These are phyloP conservation scores for Backusella australiensis DNA, from an alignment of 192 early-diverging fungal species.

Conservation along the genomic window DNA sequence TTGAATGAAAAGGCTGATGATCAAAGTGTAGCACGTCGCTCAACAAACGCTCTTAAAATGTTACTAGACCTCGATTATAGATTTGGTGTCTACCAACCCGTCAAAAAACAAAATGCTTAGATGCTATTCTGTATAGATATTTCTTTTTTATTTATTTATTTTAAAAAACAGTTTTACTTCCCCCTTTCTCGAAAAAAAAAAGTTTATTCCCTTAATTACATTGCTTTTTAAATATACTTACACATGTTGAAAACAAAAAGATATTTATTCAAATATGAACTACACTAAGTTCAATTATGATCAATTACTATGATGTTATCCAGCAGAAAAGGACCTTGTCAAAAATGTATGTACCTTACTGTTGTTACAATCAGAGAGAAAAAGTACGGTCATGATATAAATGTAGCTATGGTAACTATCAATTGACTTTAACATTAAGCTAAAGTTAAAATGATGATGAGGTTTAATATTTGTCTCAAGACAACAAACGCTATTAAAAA, in stretches of 20 bases:
- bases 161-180: not conserved
- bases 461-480: no score
- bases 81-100: conserved; percentile 34
- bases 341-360: no score
- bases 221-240: not conserved
- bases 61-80: conserved; percentile 47
- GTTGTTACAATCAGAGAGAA: no score
- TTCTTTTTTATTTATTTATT: not conserved
- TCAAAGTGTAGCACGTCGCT: conserved; percentile 35
- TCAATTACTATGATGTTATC: no score
- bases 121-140: not conserved
- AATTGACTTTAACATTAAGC: no score
- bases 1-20: not conserved
- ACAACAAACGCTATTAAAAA: no score
- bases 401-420: no score
- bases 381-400: no score
- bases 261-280: not conserved
- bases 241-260: not conserved
- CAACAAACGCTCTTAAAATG: conserved; percentile 57
- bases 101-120: not conserved
- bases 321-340: no score
- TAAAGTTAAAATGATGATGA: no score
- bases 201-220: not conserved
- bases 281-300: no score
- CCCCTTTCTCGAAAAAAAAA: not conserved